Evolutionary conservation across 2,329 filamentous ascomycete genomes (phyloP), one percentile per base, ranked within the genome.

Genomic region (Mycosphaerelloides madeirae): DNA sequence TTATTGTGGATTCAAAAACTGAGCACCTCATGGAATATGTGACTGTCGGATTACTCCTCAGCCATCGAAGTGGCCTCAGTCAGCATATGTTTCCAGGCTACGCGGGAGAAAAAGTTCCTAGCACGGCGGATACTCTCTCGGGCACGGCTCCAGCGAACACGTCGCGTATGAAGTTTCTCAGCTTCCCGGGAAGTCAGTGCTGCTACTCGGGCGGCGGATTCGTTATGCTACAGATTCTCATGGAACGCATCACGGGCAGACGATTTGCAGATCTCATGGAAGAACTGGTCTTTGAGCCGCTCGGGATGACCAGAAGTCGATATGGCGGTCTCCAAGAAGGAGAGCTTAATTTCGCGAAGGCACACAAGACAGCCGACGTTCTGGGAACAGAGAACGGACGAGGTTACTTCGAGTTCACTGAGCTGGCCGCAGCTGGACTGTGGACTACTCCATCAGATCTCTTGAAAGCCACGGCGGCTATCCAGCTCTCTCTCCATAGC

Each of bases 381-480:
- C 42, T 38, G 1, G 48, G 45, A 8, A 51, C 48, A 9, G 36
- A 35, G 12, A 29, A 29, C 12, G 29, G 28, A 9, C 39, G 29
- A 29, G 54, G 52, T n/a, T 52, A 54, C 29, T 44, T 55, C 36
- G 35, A 33, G 7, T 54, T 56, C 36, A 38, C 43, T 5, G 58
- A 60, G 34, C 47, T 53, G 4, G 56, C 58, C 3, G 56, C 57
- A 13, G 56, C 55, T 2, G 56, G 55, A 3, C 43, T 61, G 1
- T 61, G 58, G 57, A 56, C 56, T 2, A 61, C 57, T 3, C 57
- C 58, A 1, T 32, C 47, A 6, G 57, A 61, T 31, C 45, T 61
- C 2, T 34, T 60, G 14, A 56, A 49, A 33, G 49, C 52, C 3
- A 43, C 49, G 9, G 35, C 41, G 1, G 55, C 58, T 3, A 44